These are phyloP conservation scores for Conticribra guillardii DNA, from an alignment of 108 stramenopile species.

Conservation along the genomic window DNA sequence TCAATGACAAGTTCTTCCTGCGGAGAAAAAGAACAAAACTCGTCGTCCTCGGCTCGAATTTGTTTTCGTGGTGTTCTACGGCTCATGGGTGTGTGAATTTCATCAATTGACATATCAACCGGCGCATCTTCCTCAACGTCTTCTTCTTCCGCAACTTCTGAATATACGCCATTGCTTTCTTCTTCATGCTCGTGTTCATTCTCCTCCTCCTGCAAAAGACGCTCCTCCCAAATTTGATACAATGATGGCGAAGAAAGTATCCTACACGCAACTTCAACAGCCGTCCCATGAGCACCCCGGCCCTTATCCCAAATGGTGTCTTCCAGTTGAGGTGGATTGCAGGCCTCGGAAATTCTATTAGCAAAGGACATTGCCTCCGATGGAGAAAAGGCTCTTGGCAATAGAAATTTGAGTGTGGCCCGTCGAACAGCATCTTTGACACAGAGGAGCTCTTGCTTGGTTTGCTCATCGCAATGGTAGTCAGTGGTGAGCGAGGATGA, in stretches of 20 bases:
- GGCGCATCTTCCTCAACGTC: background rate
- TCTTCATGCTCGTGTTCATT: conserved; percentile 1
- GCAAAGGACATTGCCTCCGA: conserved; percentile 34
- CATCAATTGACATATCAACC: conserved; percentile 8
- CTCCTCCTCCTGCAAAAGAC: background rate
- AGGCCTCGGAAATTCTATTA: conserved; percentile 35
- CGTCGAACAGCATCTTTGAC: conserved; percentile 47
- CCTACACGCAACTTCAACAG: conserved; percentile 13
- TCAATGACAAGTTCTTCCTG: background rate
- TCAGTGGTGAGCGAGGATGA: background rate
- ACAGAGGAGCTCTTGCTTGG: conserved; percentile 21
- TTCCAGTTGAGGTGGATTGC: conserved; percentile 18
- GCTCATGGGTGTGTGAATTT: background rate
- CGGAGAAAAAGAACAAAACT: background rate
- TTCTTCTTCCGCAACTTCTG: background rate
- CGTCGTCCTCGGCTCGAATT: background rate
- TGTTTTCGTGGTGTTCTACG: conserved; percentile 1
- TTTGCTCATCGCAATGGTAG: background rate
- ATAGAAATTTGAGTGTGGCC: conserved; percentile 42
- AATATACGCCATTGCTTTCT: background rate
- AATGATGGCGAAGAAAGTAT: conserved; percentile 23
- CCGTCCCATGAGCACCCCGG: too few relatives aligned
- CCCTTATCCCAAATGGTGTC: conserved; percentile 5
- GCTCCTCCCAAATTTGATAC: conserved; percentile 19
- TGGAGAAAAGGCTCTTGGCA: conserved; percentile 35